These are phyloP conservation scores for Conticribra weissflogii DNA, from an alignment of 108 stramenopile genomes.

Conservation along the genomic window DNA sequence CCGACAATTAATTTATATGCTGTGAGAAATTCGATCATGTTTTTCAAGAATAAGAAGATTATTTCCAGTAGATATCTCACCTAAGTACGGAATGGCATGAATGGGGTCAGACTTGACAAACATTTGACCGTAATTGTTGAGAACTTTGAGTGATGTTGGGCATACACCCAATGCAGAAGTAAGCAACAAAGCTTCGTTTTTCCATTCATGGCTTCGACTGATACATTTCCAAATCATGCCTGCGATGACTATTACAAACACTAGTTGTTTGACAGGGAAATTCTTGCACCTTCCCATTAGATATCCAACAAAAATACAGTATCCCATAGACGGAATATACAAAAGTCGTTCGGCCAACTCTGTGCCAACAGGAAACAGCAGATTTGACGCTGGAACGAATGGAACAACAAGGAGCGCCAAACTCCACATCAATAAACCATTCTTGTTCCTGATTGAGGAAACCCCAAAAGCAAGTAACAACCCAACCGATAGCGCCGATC, in stretches of 20 bases:
- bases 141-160: conserved; percentile 1
- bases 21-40: too few species aligned
- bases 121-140: conserved; percentile 11
- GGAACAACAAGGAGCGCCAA: conserved; percentile 4
- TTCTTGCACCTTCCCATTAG: not conserved
- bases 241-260: not conserved
- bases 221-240: not conserved
- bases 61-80: conserved; percentile 8
- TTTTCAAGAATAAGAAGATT: too few species aligned
- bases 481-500: not conserved
- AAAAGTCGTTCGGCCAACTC: conserved; percentile 5
- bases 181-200: not conserved
- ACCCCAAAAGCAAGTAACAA: not conserved
- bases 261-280: not conserved
- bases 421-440: conserved; percentile 9
- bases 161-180: conserved; percentile 6
- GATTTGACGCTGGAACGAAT: conserved; percentile 8
- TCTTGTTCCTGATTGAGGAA: not conserved
- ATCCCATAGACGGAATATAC: conserved; percentile 6
- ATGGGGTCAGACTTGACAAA: not conserved
- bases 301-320: not conserved
- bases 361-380: conserved; percentile 6
- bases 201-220: conserved; percentile 1
- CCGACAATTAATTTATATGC: too few species aligned
- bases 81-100: conserved; percentile 8